Evolutionary conservation across 208 protist species (phyloP), one percentile per base, ranked within the genome.

Genomic region (Acanthamoeba divionensis): DNA sequence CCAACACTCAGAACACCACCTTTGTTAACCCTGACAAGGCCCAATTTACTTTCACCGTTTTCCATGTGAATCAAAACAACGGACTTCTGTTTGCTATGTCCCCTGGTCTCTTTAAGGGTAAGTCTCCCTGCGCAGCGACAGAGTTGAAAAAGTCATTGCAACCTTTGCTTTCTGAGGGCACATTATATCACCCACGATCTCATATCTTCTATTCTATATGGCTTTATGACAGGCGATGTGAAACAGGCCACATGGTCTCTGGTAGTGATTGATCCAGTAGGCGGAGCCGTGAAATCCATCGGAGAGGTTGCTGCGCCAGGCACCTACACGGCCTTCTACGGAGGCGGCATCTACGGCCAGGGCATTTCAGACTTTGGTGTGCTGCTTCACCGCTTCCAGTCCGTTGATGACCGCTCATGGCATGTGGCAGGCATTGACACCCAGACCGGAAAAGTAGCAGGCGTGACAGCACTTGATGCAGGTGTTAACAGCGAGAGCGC

Each of bases 1-100:
- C 55, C 41, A 52, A 52, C 45, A 15, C 67, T 47, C 48, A 52
- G 41, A 47, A 21, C 6, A 1, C 36, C 26, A 24, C 41, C 67
- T 57, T 57, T 26, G 67, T 79, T 41, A 79, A 57, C 45, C 45
- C 55, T 24, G 67, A 79, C 67, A 79, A 79, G 26, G 48, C 67
- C n/a, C 67, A 47, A 24, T 79, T 38, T 47, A 79, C 67, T 1
- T 47, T 79, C 44, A 79, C 67, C 21, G 55, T 57, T 47, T 41
- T 79, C 5, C 67, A 79, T 15, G 67, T 79, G 0, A 47, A 57
- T 57, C 67, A 47, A 57, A 3, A 12, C 36, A 31, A 21, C 10
- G 67, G 67, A n/a, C 18, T 41, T 47, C 3, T 79, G 29, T 24
- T 79, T 24, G 67, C 67, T 6, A 12, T 79, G 41, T 79, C 67